These are phyloP conservation scores for Ganoderma meredithae DNA, from an alignment of 1,284 basidiomycete species.

Conservation along the genomic window DNA sequence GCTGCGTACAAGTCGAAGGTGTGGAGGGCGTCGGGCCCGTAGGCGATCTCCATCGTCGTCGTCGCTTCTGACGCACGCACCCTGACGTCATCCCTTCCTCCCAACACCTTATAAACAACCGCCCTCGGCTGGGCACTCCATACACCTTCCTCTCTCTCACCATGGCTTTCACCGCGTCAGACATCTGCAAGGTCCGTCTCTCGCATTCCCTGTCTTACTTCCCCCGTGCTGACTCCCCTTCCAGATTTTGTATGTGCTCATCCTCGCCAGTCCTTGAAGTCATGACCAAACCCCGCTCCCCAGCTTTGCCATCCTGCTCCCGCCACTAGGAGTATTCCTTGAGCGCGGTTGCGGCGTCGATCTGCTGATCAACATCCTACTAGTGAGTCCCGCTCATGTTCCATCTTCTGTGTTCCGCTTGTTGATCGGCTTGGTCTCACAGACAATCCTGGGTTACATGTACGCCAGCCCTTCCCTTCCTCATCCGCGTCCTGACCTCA, in stretches of 20 bases:
- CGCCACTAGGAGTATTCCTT: slow-evolving; percentile 82
- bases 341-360: slow-evolving; percentile 80
- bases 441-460: slow-evolving; percentile 77
- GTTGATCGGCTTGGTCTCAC: slow-evolving; percentile 12
- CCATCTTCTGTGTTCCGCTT: neutral
- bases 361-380: slow-evolving; percentile 73
- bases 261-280: slow-evolving; percentile 3
- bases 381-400: slow-evolving; percentile 44
- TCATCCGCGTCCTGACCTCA: slow-evolving; percentile 28
- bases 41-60: slow-evolving; percentile 52
- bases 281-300: slow-evolving; percentile 8
- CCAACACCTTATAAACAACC: slow-evolving; percentile 26
- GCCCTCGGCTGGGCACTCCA: slow-evolving; percentile 6
- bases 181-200: slow-evolving; percentile 72
- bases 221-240: neutral
- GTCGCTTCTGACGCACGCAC: slow-evolving; percentile 15
- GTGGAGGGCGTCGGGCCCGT: slow-evolving; percentile 44
- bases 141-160: slow-evolving; percentile 31
- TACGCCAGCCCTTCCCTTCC: slow-evolving; percentile 38
- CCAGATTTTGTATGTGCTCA: slow-evolving; percentile 13
- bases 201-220: slow-evolving; percentile 4
- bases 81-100: slow-evolving; percentile 29
- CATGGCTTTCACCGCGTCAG: slow-evolving; percentile 78
- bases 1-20: slow-evolving; percentile 59
- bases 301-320: slow-evolving; percentile 75